phyloP scores from a whole-genome alignment of 2,329 filamentous ascomycete genomes.

The Aaosphaeria arxii region DNA sequence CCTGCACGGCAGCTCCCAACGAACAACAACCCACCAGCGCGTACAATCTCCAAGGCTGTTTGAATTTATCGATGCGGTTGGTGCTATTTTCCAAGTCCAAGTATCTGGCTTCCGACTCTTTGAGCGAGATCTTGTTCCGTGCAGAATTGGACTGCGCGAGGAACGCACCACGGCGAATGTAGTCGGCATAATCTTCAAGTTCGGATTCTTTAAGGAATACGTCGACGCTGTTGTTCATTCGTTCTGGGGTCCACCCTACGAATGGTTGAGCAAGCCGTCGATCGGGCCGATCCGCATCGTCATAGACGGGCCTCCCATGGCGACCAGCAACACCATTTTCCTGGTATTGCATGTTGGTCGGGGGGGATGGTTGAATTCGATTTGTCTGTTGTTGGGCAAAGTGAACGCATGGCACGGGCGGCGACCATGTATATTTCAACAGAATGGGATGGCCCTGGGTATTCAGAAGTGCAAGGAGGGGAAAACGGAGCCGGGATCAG shows the following conservation, averaged over 20 bases:
- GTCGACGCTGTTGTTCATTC: constrained; percentile 12
- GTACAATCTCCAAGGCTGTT: constrained; percentile 17
- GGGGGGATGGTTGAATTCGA: too few relatives aligned
- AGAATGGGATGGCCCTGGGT: too few relatives aligned
- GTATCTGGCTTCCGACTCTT: constrained; percentile 8
- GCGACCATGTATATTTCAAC: too few relatives aligned
- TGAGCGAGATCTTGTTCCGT: constrained; percentile 10
- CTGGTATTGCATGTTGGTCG: constrained; percentile 1
- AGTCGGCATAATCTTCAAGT: constrained; percentile 15
- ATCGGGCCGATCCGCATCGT: constrained; percentile 11
- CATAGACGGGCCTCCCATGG: not conserved
- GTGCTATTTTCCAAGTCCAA: constrained; percentile 12
- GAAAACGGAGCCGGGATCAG: too few relatives aligned
- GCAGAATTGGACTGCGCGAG: constrained; percentile 16
- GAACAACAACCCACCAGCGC: constrained; percentile 16
- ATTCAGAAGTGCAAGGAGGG: too few relatives aligned
- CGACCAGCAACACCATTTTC: not conserved
- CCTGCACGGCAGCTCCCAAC: constrained; percentile 18
- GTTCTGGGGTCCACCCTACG: constrained; percentile 12
- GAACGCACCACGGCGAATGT: constrained; percentile 17
- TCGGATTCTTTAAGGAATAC: constrained; percentile 9
- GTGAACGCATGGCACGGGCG: too few relatives aligned
- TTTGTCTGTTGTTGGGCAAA: too few relatives aligned
- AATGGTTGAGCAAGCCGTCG: constrained; percentile 14
- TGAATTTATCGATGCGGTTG: constrained; percentile 18